Percentiles rank a stretch among this genome's conserved stretches.
phyloP scores from a whole-genome alignment of 1,284 basidiomycete genomes.

The Microbotryum saponariae region DNA sequence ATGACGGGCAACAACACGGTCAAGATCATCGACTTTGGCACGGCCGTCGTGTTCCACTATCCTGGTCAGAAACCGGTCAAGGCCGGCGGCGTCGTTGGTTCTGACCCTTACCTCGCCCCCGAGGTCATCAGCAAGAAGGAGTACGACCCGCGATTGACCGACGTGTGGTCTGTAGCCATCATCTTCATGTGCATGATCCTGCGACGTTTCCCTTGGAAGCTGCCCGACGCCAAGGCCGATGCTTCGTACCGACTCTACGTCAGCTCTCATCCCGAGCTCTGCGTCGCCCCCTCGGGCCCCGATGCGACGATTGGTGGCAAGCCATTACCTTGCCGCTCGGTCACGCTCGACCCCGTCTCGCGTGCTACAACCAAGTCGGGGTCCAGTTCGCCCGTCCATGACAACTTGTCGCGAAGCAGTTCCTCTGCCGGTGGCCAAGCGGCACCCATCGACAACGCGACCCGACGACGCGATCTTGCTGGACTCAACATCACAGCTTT shows the following conservation, averaged over 20 bases:
- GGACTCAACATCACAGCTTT: conserved; percentile 27
- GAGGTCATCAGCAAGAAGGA: conserved; percentile 72
- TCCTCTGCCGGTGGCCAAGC: not conserved
- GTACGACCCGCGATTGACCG: conserved; percentile 94
- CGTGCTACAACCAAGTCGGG: conserved; percentile 21
- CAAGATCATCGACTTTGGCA: conserved; percentile 99
- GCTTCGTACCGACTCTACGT: conserved; percentile 86
- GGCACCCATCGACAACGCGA: not conserved
- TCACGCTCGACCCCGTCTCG: conserved; percentile 13
- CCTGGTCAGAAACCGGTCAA: conserved; percentile 75
- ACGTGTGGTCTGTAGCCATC: conserved; percentile 97
- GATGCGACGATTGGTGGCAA: conserved; percentile 27
- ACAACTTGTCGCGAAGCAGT: conserved; percentile 11
- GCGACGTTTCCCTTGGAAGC: conserved; percentile 96
- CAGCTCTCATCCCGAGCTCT: conserved; percentile 80
- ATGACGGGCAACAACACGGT: conserved; percentile 90
- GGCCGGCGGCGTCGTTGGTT: conserved; percentile 89
- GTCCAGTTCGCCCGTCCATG: conserved; percentile 13
- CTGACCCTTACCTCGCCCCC: conserved; percentile 95
- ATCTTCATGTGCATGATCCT: conserved; percentile 99
- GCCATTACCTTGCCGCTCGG: conserved; percentile 24
- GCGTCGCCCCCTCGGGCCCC: conserved; percentile 39
- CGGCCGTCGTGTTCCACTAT: conserved; percentile 97
- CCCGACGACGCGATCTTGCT: conserved; percentile 12
- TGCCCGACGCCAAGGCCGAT: conserved; percentile 90